A percentile compares a stretch with the other conserved stretches of the same genome.
Conservation (phyloP, 768 basidiomycete species). For the Leccinum barrowsii region DNA sequence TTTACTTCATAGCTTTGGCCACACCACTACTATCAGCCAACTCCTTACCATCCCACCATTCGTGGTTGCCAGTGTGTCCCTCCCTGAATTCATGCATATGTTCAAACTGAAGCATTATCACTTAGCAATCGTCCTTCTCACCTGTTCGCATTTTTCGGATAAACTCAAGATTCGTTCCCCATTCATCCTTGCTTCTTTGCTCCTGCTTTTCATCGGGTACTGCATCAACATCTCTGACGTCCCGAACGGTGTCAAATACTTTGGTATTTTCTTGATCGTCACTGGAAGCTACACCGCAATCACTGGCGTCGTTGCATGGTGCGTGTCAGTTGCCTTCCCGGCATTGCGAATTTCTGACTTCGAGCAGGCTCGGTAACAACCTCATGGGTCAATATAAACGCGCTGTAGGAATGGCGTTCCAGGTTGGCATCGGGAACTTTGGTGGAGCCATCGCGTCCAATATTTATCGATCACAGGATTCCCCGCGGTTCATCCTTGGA, state of each 20-base stretch:
- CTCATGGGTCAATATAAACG: conserved; percentile 69
- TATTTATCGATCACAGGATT: conserved; percentile 56
- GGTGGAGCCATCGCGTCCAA: conserved; percentile 61
- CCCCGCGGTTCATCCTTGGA: conserved; percentile 58
- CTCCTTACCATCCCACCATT: conserved; percentile 70
- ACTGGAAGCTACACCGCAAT: conserved; percentile 54
- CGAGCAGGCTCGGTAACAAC: conserved; percentile 49
- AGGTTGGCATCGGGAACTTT: conserved; percentile 53
- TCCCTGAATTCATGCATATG: background rate
- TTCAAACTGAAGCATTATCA: background rate
- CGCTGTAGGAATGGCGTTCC: conserved; percentile 61
- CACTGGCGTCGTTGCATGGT: conserved; percentile 65
- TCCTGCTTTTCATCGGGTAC: conserved; percentile 55
- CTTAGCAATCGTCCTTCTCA: conserved; percentile 49
- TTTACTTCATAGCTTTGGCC: conserved; percentile 48
- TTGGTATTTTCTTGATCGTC: conserved; percentile 68
- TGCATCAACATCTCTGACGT: conserved; percentile 58
- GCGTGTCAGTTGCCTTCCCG: conserved; percentile 14
- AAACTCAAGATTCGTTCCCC: conserved; percentile 49
- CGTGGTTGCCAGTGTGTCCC: conserved; percentile 52
- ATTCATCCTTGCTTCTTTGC: conserved; percentile 52
- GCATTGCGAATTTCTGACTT: background rate
- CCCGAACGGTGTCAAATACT: conserved; percentile 57
- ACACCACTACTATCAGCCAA: conserved; percentile 52
- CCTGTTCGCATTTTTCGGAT: conserved; percentile 59